Evolutionary conservation across 164 flowering plant genomes (phyloP).

Genomic region (Hamamelis virginiana): DNA sequence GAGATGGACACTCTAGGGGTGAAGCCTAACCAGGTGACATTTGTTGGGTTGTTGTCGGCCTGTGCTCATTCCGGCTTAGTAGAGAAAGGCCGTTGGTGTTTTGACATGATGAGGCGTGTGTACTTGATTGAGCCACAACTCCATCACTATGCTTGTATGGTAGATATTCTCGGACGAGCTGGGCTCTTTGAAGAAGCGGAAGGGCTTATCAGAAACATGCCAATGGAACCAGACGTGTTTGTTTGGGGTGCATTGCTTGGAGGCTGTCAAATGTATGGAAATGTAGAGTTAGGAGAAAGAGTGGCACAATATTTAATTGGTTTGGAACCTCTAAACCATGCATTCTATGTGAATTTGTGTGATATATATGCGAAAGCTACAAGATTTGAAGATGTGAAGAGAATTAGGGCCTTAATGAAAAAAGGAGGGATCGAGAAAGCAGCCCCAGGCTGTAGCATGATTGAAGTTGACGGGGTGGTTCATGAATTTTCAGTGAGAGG

Average conservation of each 20-base stretch:
- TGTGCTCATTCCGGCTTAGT: conserved; percentile 82
- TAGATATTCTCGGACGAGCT: conserved; percentile 64
- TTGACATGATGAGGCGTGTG: conserved; percentile 50
- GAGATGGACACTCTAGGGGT: conserved; percentile 57
- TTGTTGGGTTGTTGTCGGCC: conserved; percentile 65
- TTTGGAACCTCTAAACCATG: conserved; percentile 68
- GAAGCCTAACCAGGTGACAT: conserved; percentile 72
- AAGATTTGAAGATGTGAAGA: conserved; percentile 51
- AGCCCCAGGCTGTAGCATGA: conserved; percentile 67
- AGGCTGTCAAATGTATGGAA: conserved; percentile 76
- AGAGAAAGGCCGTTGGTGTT: conserved; percentile 58
- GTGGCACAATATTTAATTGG: conserved; percentile 49
- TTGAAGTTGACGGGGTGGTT: conserved; percentile 64
- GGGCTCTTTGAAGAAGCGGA: conserved; percentile 67
- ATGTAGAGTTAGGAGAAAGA: conserved; percentile 60
- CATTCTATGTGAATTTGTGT: conserved; percentile 61
- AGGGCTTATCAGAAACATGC: conserved; percentile 57
- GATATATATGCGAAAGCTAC: conserved; percentile 66
- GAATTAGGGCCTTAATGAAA: conserved; percentile 52
- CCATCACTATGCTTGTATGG: conserved; percentile 80
- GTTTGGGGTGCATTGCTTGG: conserved; percentile 89
- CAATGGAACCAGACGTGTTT: conserved; percentile 76
- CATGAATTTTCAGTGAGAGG: conserved; percentile 62
- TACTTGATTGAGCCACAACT: conserved; percentile 56
- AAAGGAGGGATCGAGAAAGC: conserved; percentile 54